These are phyloP conservation scores for Haplosporangium sp. DNA, from an alignment of 371 early-diverging fungal genomes.

Conservation along the genomic window DNA sequence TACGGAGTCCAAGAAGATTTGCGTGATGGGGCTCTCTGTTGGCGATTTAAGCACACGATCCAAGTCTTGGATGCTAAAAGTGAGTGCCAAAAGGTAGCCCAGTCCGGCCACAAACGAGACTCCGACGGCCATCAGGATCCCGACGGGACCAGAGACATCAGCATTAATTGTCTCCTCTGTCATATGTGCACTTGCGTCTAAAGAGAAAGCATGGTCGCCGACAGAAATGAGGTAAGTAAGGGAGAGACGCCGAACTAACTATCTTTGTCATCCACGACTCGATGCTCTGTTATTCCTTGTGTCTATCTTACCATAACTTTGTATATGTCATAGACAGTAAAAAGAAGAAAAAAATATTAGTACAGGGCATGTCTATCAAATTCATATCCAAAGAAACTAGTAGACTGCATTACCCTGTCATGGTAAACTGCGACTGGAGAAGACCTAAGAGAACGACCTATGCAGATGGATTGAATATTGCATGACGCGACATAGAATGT, in stretches of 20 bases:
- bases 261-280: no score
- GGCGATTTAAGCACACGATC: constrained; percentile 54
- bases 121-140: constrained; percentile 66
- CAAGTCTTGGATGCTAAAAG: constrained; percentile 60
- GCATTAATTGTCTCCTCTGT: constrained; percentile 78
- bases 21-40: constrained; percentile 61
- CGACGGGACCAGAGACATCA: constrained; percentile 69
- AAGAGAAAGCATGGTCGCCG: no score
- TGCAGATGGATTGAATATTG: not conserved
- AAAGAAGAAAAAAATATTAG: not conserved
- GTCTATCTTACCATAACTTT: no score
- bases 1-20: constrained; percentile 66
- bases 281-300: no score
- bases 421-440: constrained; percentile 60
- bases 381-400: not conserved
- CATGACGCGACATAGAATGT: not conserved
- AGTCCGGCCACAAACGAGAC: constrained; percentile 60
- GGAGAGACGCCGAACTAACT: not conserved
- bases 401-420: constrained; percentile 51
- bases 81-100: constrained; percentile 56
- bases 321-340: not conserved
- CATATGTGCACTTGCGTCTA: constrained; percentile 80
- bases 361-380: not conserved
- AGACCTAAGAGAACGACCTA: constrained; percentile 61
- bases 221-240: not conserved